These are phyloP conservation scores for Spathaspora arborariae DNA, from an alignment of 805 yeast genomes.

Conservation along the genomic window DNA sequence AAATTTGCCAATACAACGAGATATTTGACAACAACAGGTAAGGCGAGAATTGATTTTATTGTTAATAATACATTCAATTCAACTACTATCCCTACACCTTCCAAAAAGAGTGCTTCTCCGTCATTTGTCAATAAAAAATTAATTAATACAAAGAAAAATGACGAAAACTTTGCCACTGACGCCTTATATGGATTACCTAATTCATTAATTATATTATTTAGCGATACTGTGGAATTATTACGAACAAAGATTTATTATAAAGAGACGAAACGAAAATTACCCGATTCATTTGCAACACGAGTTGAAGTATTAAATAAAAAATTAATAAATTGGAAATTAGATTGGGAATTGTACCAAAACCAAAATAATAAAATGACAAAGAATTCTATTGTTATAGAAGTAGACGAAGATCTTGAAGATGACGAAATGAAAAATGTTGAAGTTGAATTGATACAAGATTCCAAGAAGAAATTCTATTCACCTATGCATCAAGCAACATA, in stretches of 20 bases:
- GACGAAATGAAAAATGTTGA: conserved; percentile 7
- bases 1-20: conserved; percentile 17
- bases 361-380: conserved; percentile 5
- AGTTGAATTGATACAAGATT: conserved; percentile 9
- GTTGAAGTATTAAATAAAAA: conserved; percentile 38
- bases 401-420: conserved; percentile 8
- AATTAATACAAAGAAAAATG: conserved; percentile 46
- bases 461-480: conserved; percentile 35
- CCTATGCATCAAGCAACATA: conserved; percentile 67
- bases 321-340: conserved; percentile 64
- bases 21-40: conserved; percentile 1
- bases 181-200: conserved; percentile 84
- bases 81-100: conserved; percentile 2
- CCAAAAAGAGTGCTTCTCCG: conserved; percentile 26
- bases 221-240: conserved; percentile 65
- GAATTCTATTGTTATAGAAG: not conserved
- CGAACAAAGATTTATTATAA: conserved; percentile 57
- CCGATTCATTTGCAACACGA: conserved; percentile 19
- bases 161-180: conserved; percentile 66
- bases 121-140: conserved; percentile 39
- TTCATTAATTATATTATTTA: conserved; percentile 67
- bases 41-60: conserved; percentile 24
- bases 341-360: conserved; percentile 57
- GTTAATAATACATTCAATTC: conserved; percentile 13
- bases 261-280: conserved; percentile 23